Percentiles rank a stretch among this genome's conserved stretches.
phyloP scores from a whole-genome alignment of 2,329 filamentous ascomycete species.

The Nemania bipapillata region DNA sequence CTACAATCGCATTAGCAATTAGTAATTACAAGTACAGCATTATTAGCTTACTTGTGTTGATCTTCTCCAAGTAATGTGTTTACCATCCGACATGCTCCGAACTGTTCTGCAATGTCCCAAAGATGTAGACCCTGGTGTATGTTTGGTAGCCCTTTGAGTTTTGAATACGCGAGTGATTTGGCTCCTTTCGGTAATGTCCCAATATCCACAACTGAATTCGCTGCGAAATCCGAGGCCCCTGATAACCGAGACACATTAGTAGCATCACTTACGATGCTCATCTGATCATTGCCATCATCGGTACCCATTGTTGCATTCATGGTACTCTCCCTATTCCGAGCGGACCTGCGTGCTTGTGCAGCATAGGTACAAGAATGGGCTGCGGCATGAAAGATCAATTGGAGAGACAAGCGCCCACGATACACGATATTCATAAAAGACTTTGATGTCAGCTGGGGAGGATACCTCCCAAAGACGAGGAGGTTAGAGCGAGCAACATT shows the following conservation, averaged over 20 bases:
- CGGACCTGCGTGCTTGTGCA: no score
- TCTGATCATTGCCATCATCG: background rate
- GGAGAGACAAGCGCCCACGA: background rate
- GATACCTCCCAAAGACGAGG: conserved; percentile 3
- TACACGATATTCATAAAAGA: conserved; percentile 5
- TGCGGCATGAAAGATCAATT: background rate
- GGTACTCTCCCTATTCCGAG: no score
- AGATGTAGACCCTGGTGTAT: background rate
- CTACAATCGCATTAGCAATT: background rate
- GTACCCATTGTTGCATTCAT: background rate
- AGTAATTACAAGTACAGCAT: background rate
- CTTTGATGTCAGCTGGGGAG: background rate
- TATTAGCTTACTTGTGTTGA: background rate
- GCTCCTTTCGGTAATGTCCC: background rate
- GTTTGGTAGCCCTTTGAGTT: background rate
- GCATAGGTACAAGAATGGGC: background rate
- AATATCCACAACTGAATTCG: background rate
- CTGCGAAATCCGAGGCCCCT: background rate
- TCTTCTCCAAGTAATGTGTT: conserved; percentile 1
- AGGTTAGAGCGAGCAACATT: conserved; percentile 1
- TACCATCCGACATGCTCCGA: background rate
- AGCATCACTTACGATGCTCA: background rate
- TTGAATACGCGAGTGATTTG: background rate
- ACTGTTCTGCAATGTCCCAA: background rate
- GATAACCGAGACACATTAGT: background rate